Evolutionary conservation across 768 basidiomycete genomes (phyloP), one percentile per base, ranked within the genome.

Genomic region (Termitomyces sp.): DNA sequence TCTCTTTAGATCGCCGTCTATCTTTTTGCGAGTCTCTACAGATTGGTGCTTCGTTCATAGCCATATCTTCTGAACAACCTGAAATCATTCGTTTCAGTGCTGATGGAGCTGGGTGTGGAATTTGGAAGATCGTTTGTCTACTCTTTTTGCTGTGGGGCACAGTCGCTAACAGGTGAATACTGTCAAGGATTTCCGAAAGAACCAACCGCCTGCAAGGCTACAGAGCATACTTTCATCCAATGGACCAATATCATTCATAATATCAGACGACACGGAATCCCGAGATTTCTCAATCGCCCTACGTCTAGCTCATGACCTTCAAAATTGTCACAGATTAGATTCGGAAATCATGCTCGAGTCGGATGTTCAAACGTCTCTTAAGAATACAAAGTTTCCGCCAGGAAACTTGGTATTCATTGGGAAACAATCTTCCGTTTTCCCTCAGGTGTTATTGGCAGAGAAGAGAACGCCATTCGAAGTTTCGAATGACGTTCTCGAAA

Each of bases 241-340:
- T 1, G 81, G 74, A 0, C 79, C 86, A 0, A 67, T 94, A 47
- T 73, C 73, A 2, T 72, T 95, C 37, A 76, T 94, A 52, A 70
- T 87, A 22, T 78, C 82, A 9, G 69, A 78, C 11, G 60, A 65
- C 4, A 65, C 61, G 16, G 24, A 59, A 6, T 66, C 67, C 1
- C 65, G 68, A n/a, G 77, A 79, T 33, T 66, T 81, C 9, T 82
- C 81, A 0, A 70, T 85, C 3, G 92, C 89, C 2, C 68, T 79
- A 12, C 78, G 93, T 13, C 72, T 95, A 24, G 84, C 87, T 2
- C 84, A 92, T 66, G 81, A 84, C 60, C 73, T 94, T 18, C 72
- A 82, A 34, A 65, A 83, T 0, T 92, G 88, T 70, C 88, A 91
- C 66, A 78, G 82, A 58, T 69, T 95, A 22, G 91, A 93, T 61